A percentile compares a stretch with the other conserved stretches of the same genome.
These are phyloP conservation scores for Beta corolliflora DNA, from an alignment of 179 eudicot species.

Conservation along the genomic window DNA sequence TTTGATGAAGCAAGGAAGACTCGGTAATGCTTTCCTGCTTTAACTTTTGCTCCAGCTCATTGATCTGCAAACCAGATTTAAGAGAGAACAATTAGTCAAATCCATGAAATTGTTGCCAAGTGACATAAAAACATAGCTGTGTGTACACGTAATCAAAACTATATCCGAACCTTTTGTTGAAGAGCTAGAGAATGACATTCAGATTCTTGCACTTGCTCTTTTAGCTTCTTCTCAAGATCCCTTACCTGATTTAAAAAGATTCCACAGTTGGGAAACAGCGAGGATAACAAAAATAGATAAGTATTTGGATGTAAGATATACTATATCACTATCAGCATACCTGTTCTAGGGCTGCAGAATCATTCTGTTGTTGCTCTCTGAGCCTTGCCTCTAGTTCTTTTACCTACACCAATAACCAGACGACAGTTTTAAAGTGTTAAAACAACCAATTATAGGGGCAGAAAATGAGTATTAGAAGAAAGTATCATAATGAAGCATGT, in stretches of 20 bases:
- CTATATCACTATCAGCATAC: constrained; percentile 26
- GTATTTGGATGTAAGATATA: neutral
- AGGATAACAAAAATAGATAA: neutral
- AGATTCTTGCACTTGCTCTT: constrained; percentile 63
- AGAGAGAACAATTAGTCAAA: neutral
- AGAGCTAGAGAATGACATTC: constrained; percentile 48
- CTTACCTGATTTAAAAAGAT: constrained; percentile 44
- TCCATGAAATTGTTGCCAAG: neutral
- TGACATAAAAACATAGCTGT: neutral
- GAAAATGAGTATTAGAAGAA: neutral
- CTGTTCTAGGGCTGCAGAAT: constrained; percentile 58
- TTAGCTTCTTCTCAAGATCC: constrained; percentile 74
- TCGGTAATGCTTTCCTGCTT: constrained; percentile 47
- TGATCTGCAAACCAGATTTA: constrained; percentile 49
- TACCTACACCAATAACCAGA: constrained; percentile 43
- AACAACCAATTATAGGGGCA: neutral
- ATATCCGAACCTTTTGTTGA: constrained; percentile 61
- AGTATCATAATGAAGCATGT: neutral
- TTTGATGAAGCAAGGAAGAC: constrained; percentile 35
- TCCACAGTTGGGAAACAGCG: neutral
- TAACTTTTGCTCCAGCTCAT: constrained; percentile 77
- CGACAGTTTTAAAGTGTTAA: constrained; percentile 18
- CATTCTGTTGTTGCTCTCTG: constrained; percentile 53
- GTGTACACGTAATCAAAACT: neutral
- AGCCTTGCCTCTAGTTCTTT: constrained; percentile 76